Percentiles rank a stretch among this genome's conserved stretches.
phyloP scores from a whole-genome alignment of 352 stramenopile species.

The Phytophthora palmivora region DNA sequence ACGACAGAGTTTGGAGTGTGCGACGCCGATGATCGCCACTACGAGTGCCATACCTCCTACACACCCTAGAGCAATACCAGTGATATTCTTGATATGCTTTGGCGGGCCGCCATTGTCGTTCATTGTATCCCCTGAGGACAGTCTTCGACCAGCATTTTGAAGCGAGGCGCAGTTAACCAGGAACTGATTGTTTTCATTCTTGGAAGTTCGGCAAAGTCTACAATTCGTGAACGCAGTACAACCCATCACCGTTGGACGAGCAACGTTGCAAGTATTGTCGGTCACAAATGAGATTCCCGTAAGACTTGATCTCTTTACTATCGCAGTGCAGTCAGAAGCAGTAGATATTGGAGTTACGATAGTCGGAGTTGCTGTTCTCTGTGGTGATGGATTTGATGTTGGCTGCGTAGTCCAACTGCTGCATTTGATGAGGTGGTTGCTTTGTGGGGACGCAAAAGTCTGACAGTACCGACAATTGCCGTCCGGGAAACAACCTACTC shows the following conservation, averaged over 20 bases:
- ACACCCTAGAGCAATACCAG: too few relatives aligned
- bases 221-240: slow-evolving; percentile 49
- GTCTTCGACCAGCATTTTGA: slow-evolving; percentile 4
- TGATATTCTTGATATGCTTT: slow-evolving; percentile 13
- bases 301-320: slow-evolving; percentile 32
- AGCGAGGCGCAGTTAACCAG: slow-evolving; percentile 33
- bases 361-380: neutral
- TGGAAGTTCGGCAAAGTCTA: slow-evolving; percentile 52
- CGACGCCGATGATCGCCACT: slow-evolving; percentile 22
- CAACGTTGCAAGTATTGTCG: slow-evolving; percentile 36
- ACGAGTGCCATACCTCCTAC: slow-evolving; percentile 27
- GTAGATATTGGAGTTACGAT: slow-evolving; percentile 3
- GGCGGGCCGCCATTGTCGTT: neutral
- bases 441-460: slow-evolving; percentile 21
- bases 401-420: slow-evolving; percentile 2
- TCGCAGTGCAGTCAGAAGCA: slow-evolving; percentile 15
- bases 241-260: slow-evolving; percentile 22
- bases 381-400: neutral
- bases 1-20: slow-evolving; percentile 21
- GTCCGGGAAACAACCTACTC: slow-evolving; percentile 38
- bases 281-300: slow-evolving; percentile 43
- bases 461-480: slow-evolving; percentile 47
- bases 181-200: too few relatives aligned
- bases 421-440: slow-evolving; percentile 26
- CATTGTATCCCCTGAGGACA: neutral